Evolutionary conservation across 1,139 yeast genomes (phyloP).

Genomic region (Geotrichum restrictum): DNA sequence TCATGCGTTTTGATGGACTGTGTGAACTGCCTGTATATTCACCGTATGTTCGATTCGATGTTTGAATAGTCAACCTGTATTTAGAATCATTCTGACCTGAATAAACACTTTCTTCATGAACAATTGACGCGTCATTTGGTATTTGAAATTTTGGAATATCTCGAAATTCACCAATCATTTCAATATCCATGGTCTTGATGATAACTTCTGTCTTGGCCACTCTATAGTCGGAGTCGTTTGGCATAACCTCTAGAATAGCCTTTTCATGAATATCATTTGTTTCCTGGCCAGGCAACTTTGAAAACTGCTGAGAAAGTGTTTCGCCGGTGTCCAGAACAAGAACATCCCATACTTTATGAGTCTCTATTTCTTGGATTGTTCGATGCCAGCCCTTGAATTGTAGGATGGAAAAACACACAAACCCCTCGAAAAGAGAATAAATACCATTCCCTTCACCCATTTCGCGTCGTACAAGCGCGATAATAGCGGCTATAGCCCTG

Average conservation of each 20-base stretch:
- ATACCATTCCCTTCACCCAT: conserved; percentile 34
- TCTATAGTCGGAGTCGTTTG: conserved; percentile 29
- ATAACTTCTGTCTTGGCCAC: conserved; percentile 28
- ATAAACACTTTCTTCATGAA: conserved; percentile 24
- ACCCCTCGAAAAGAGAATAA: conserved; percentile 32
- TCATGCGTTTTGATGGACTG: background rate
- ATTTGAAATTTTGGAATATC: conserved; percentile 23
- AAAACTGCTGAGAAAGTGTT: conserved; percentile 32
- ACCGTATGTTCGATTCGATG: conserved; percentile 22
- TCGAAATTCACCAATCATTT: conserved; percentile 23
- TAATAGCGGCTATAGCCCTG: conserved; percentile 34
- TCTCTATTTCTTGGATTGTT: conserved; percentile 29
- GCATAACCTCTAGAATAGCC: conserved; percentile 27
- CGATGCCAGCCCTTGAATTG: conserved; percentile 34
- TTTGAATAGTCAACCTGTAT: conserved; percentile 27
- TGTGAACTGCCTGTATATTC: conserved; percentile 26
- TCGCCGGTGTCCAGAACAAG: conserved; percentile 37
- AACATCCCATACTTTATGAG: conserved; percentile 37
- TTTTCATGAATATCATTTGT: conserved; percentile 26
- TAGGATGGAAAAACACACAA: conserved; percentile 34
- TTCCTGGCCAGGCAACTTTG: conserved; percentile 23
- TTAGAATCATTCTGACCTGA: conserved; percentile 17
- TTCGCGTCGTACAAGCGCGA: conserved; percentile 32
- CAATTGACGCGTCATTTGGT: conserved; percentile 28
- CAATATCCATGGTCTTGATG: conserved; percentile 26